phyloP scores from a whole-genome alignment of 805 yeast genomes.

The Kuraishia borneana region DNA sequence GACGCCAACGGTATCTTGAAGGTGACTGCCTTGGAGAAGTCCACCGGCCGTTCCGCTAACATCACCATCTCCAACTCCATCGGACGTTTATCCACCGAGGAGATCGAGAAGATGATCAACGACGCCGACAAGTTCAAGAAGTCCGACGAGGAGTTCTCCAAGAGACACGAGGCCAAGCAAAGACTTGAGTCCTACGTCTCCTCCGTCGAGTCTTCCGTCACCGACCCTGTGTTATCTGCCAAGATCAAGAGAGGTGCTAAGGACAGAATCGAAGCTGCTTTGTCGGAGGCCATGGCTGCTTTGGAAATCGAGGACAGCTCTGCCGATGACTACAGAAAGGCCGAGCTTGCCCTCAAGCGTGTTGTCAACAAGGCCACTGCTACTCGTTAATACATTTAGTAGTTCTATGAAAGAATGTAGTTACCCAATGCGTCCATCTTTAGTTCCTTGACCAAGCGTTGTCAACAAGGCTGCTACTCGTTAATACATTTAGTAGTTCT shows the following conservation, averaged over 20 bases:
- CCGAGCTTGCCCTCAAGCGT: slow-evolving; percentile 98
- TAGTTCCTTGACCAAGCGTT: too few species aligned
- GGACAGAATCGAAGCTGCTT: slow-evolving; percentile 95
- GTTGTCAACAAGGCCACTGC: slow-evolving; percentile 98
- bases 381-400: slow-evolving; percentile 58
- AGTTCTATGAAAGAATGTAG: background rate
- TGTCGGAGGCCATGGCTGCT: slow-evolving; percentile 96
- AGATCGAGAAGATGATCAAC: slow-evolving; percentile 95
- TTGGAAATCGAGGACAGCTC: slow-evolving; percentile 93
- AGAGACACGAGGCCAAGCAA: slow-evolving; percentile 98
- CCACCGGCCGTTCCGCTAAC: slow-evolving; percentile 97
- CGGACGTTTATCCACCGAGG: slow-evolving; percentile 94
- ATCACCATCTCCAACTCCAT: slow-evolving; percentile 98
- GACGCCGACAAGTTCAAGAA: slow-evolving; percentile 99
- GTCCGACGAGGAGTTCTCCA: slow-evolving; percentile 98
- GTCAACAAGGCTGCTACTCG: slow-evolving; percentile 98
- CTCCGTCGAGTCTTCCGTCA: slow-evolving; percentile 88
- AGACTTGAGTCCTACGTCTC: slow-evolving; percentile 97
- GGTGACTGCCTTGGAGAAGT: slow-evolving; percentile 98
- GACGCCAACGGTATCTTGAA: slow-evolving; percentile 99
- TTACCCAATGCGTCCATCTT: background rate
- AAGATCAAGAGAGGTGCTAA: slow-evolving; percentile 95
- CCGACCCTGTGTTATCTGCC: slow-evolving; percentile 97
- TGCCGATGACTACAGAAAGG: slow-evolving; percentile 98
- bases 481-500: slow-evolving; percentile 31